Base-by-base conservation (phyloP, 805 yeast genomes). In the Priceomyces fermenticarens region DNA sequence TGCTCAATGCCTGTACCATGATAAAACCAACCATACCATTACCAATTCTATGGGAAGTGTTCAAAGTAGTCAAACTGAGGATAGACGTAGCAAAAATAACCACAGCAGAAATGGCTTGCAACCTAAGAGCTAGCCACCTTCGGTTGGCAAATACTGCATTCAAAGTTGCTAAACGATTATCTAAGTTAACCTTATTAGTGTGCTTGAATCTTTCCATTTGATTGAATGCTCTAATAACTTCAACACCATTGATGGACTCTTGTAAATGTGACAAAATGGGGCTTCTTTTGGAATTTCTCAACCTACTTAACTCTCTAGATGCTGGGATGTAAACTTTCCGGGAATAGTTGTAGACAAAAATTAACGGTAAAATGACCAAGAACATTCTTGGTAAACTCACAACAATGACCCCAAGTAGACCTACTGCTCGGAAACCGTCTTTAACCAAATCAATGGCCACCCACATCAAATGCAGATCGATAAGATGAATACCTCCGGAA, bases 251-350 rank as follows among this genome's bases (percentile, higher is more conserved):
- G 36, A 89, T 63, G 2, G 89, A 81, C 55, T 89, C 97, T 55
- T 86, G 90, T 47, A 89, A 73, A 49, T 85, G 88, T 0, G 95
- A 85, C 66, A 77, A 85, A 12, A 88, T 80, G 2, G 96, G 96
- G 42, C 87, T 78, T 53, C 78, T 74, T 4, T 91, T 74, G 14
- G 80, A 72, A 39, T 85, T 80, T 35, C 77, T 79, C 38, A 88
- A 67, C 53, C 96, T 75, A 56, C 85, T 86, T 52, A 88, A 67
- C 57, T 88, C 96, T 52, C 96, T 75, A 3, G 68, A 59, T 20
- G 70, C 56, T 12, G 70, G 62, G 40, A 65, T 62, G 43, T 56
- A 67, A 20, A 48, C 48, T 37, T 51, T 47, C 42, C 70, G 49
- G 47, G 58, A 54, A 38, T 58, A 47, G 38, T 61, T 62, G 49